Conservation (phyloP, 2,329 filamentous ascomycete genomes). For the Neopestalotiopsis rosae region DNA sequence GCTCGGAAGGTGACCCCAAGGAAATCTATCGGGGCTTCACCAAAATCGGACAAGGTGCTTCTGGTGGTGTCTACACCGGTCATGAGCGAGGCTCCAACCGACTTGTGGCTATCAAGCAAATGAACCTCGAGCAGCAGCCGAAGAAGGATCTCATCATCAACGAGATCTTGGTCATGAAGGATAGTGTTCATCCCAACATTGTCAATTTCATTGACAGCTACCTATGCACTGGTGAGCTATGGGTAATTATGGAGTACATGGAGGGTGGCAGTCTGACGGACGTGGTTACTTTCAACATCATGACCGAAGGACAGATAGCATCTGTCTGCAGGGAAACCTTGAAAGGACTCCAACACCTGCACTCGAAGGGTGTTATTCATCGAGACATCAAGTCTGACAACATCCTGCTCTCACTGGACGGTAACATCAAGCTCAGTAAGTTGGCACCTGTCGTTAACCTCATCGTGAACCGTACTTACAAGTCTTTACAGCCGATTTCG, state of each 20-base stretch:
- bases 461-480: neutral
- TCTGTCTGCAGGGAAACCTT: slow-evolving; percentile 94
- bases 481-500: slow-evolving; percentile 78
- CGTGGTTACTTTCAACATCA: slow-evolving; percentile 98
- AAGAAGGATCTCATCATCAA: slow-evolving; percentile 99
- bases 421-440: slow-evolving; percentile 96
- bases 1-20: slow-evolving; percentile 86
- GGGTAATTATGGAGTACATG: slow-evolving; percentile 99
- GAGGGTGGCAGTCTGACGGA: slow-evolving; percentile 97
- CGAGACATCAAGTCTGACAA: slow-evolving; percentile 99
- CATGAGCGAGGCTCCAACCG: slow-evolving; percentile 84
- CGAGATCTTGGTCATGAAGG: slow-evolving; percentile 98
- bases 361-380: slow-evolving; percentile 98
- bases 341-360: slow-evolving; percentile 89
- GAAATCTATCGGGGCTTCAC: slow-evolving; percentile 85
- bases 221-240: slow-evolving; percentile 85
- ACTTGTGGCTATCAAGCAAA: slow-evolving; percentile 98
- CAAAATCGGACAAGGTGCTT: slow-evolving; percentile 97
- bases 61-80: slow-evolving; percentile 92
- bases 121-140: slow-evolving; percentile 97
- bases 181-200: slow-evolving; percentile 97
- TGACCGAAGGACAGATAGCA: slow-evolving; percentile 97
- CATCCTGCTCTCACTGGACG: slow-evolving; percentile 89
- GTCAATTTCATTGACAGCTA: slow-evolving; percentile 99
- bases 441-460: slow-evolving; percentile 23